Evolutionary conservation across 257 asterid species (phyloP), one percentile per base, ranked within the genome.

Genomic region (Fraxinus cuspidata): DNA sequence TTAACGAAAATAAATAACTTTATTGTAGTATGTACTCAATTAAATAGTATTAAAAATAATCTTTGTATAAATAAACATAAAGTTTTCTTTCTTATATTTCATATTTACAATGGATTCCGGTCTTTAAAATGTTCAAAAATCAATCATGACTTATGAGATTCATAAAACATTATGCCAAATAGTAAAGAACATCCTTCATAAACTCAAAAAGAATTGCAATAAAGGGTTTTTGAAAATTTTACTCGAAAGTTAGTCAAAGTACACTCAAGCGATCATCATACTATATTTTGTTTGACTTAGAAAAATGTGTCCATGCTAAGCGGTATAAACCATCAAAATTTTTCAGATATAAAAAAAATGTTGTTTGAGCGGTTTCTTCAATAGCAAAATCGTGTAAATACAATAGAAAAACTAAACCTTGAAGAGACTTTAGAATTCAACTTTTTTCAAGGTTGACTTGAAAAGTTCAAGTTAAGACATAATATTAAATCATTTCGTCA

Each of bases 381-480:
- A 63, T 76, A 81, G 29, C 77, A 82, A 82, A 49, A 78, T 42
- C 21, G 70, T 32, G 80, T 82, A 25, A 69, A 82, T 70, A 78
- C 78, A n/a, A 29, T 68, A 1, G 2, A 68, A 40, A 23, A 67
- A 37, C 53, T 74, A 69, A 49, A 81, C 32, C 42, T 56, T 77
- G 29, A 19, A 67, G 53, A 81, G 31, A 28, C 74, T 77, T 34
- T 37, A 31, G 73, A 77, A 53, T 29, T 23, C 9, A 23, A 69
- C 3, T 63, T 75, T 70, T 77, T 78, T 76, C 74, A 60, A 71
- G 19, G 31, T 29, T 72, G 27, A n/a, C 68, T 72, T 76, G 67
- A 44, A 35, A 76, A 71, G 37, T 76, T 72, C 1, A 5, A 37
- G 11, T 37, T 47, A 47, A 47, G 7, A 47, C 58, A 13, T 47